Evolutionary conservation across 441 rosid genomes (phyloP).

Genomic region (Codiaeum variegatum): DNA sequence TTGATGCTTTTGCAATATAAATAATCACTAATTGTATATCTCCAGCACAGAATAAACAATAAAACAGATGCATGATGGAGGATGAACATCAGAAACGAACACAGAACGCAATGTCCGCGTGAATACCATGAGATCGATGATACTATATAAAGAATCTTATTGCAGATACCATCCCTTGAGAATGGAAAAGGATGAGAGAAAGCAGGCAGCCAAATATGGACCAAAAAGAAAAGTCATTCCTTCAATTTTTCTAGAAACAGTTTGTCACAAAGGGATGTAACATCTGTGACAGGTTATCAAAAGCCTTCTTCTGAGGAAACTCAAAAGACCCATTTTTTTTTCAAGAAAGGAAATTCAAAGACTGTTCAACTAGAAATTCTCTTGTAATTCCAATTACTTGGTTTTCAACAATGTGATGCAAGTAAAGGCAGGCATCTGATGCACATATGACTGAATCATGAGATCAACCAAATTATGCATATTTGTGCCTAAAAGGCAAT

Average conservation of each 20-base stretch:
- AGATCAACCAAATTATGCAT: neutral
- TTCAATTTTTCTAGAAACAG: neutral
- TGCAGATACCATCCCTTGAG: neutral
- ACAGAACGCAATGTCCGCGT: neutral
- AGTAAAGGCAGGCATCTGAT: neutral
- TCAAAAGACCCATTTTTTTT: too few relatives aligned
- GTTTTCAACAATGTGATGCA: neutral
- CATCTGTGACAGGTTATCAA: neutral
- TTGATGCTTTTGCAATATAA: neutral
- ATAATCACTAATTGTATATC: neutral
- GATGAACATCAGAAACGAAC: neutral
- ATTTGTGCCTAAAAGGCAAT: neutral
- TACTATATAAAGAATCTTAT: neutral
- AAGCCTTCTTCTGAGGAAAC: neutral
- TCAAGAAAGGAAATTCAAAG: neutral
- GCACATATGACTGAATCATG: neutral
- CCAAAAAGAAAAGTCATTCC: neutral
- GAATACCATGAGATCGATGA: neutral
- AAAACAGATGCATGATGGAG: neutral
- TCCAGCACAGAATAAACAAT: neutral
- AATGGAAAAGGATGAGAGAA: neutral
- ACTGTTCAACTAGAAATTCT: neutral
- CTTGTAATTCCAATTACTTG: neutral
- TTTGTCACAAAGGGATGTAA: neutral
- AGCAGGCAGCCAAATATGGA: neutral